Evolutionary conservation across 805 yeast genomes (phyloP).

Genomic region (Hanseniaspora guilliermondii): DNA sequence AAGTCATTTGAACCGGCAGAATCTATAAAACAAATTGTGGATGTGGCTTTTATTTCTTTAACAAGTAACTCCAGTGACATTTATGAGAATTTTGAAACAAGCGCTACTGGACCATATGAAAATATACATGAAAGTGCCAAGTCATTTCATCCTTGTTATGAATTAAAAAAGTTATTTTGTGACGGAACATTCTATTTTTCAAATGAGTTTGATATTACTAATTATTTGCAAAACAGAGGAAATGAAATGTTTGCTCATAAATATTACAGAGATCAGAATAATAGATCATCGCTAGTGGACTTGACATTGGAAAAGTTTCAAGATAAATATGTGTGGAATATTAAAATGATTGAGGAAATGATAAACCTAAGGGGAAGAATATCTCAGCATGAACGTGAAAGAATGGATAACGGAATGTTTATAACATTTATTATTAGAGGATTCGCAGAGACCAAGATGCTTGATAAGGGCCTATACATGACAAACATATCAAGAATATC

Average conservation of each 20-base stretch:
- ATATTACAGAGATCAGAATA: neutral
- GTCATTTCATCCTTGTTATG: slow-evolving; percentile 64
- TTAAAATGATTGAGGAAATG: slow-evolving; percentile 68
- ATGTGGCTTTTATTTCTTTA: slow-evolving; percentile 54
- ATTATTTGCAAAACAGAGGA: slow-evolving; percentile 62
- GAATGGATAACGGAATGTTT: slow-evolving; percentile 57
- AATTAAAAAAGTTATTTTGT: slow-evolving; percentile 55
- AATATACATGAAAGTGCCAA: neutral
- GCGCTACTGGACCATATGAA: slow-evolving; percentile 24
- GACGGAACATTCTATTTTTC: slow-evolving; percentile 86
- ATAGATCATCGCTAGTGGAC: slow-evolving; percentile 28
- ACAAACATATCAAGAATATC: slow-evolving; percentile 83
- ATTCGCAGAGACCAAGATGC: slow-evolving; percentile 56
- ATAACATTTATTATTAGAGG: slow-evolving; percentile 82
- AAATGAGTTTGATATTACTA: slow-evolving; percentile 79
- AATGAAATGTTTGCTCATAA: slow-evolving; percentile 7
- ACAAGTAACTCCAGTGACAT: slow-evolving; percentile 44
- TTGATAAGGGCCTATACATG: slow-evolving; percentile 30
- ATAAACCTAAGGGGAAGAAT: slow-evolving; percentile 57
- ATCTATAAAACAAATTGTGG: slow-evolving; percentile 40
- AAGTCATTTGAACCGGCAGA: slow-evolving; percentile 31
- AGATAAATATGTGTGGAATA: slow-evolving; percentile 81
- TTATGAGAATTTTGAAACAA: slow-evolving; percentile 16
- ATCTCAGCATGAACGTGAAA: slow-evolving; percentile 42
- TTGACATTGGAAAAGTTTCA: slow-evolving; percentile 43